A percentile compares a stretch with the other conserved stretches of the same genome.
These are phyloP conservation scores for Pelargonium myrrhifolium DNA, from an alignment of 441 rosid species.

Conservation along the genomic window DNA sequence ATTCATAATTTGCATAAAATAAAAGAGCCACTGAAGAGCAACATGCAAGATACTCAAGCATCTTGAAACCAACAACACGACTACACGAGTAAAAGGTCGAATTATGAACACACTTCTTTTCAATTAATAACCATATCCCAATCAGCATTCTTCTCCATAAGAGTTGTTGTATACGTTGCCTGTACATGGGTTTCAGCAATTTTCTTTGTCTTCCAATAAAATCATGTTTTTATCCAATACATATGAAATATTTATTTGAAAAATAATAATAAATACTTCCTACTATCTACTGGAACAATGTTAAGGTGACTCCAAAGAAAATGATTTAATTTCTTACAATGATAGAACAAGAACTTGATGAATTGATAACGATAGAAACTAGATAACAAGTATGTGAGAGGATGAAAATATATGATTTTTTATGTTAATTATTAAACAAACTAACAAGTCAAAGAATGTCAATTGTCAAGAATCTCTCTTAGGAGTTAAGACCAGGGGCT, in stretches of 20 bases:
- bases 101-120: not conserved
- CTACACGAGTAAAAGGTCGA: not conserved
- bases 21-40: not conserved
- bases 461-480: constrained; percentile 1
- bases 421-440: not conserved
- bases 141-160: constrained; percentile 4
- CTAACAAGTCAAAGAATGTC: not conserved
- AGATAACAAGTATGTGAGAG: constrained; percentile 1
- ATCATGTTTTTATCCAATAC: not conserved
- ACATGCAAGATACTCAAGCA: not conserved
- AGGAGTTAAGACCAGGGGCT: not conserved
- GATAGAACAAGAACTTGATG: not conserved
- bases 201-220: not conserved
- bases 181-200: no score
- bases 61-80: not conserved
- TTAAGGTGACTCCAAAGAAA: not conserved
- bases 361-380: not conserved
- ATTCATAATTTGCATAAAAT: not conserved
- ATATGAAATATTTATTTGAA: not conserved
- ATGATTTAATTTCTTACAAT: not conserved
- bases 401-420: not conserved
- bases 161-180: not conserved
- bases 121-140: not conserved
- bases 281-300: not conserved
- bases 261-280: not conserved